Evolutionary conservation across 2,329 filamentous ascomycete species (phyloP), one percentile per base, ranked within the genome.

Genomic region (Sarocladiaceae sp.): DNA sequence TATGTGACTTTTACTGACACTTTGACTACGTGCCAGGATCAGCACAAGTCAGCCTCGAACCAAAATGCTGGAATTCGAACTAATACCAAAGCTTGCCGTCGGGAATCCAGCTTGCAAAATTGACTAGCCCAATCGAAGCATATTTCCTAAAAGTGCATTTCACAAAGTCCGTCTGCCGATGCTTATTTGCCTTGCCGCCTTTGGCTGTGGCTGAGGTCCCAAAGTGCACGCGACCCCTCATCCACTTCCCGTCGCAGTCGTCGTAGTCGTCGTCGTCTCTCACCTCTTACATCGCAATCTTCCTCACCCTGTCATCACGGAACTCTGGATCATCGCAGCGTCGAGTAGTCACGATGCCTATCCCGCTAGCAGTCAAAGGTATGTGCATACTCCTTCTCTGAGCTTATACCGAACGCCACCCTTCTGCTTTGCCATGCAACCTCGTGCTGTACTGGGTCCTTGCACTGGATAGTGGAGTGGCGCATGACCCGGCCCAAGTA

Each of bases 311-410:
- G 29, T 10, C 44, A 26, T 33, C 44, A 48, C 26, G 17, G 3
- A 31, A 25, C 31, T 48, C 22, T 31, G 26, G 13, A 28, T 20
- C 25, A n/a, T n/a, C n/a, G n/a, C n/a, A n/a, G n/a, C n/a, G n/a
- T n/a, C n/a, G n/a, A n/a, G n/a, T n/a, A n/a, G 6, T 3, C 29
- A 47, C 31, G n/a, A 57, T 57, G 54, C 54, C 54, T 18, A 28
- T 57, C 39, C 55, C 55, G 4, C 39, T 57, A 22, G 55, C 52
- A 35, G 54, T 35, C 18, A 57, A 57, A 53, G 55, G 55, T 57
- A 26, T 37, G 23, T 28, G 5, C 10, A 18, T 47, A 7, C 42
- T 47, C 5, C 20, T 17, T 47, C 12, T 17, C 7, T 36, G 33
- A 36, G 12, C 29, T 31, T 15, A 12, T n/a, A 36, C 33, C 33